Evolutionary conservation across 208 protist genomes (phyloP).

Genomic region (Trypanosoma scelopori): DNA sequence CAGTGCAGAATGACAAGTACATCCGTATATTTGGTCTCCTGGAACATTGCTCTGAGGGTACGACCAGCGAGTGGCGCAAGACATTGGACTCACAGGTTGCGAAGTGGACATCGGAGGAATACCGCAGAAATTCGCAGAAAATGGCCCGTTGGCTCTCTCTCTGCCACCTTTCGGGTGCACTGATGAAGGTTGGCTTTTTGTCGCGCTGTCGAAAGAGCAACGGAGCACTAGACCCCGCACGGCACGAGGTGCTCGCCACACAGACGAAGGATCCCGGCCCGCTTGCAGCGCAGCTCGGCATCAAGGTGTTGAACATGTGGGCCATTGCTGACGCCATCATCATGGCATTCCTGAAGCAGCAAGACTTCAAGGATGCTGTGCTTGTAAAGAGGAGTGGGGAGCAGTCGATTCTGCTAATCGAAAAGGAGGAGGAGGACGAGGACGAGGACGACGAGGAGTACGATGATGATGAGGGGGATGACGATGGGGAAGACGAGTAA

Average conservation of each 20-base stretch:
- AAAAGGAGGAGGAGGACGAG: slow-evolving; percentile 52
- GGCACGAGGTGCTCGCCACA: slow-evolving; percentile 64
- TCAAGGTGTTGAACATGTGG: slow-evolving; percentile 80
- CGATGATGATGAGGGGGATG: slow-evolving; percentile 62
- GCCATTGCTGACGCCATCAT: slow-evolving; percentile 72
- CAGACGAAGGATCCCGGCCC: slow-evolving; percentile 52
- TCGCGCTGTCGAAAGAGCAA: slow-evolving; percentile 40
- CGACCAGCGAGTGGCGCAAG: slow-evolving; percentile 48
- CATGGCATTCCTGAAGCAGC: slow-evolving; percentile 49
- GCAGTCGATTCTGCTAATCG: slow-evolving; percentile 32
- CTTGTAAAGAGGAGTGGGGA: slow-evolving; percentile 65
- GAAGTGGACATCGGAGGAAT: slow-evolving; percentile 60
- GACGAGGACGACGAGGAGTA: slow-evolving; percentile 79
- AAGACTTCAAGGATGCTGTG: slow-evolving; percentile 41
- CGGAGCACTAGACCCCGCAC: slow-evolving; percentile 36
- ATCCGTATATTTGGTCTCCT: slow-evolving; percentile 82
- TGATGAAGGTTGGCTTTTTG: slow-evolving; percentile 87
- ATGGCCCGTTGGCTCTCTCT: slow-evolving; percentile 88
- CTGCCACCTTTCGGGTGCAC: slow-evolving; percentile 63
- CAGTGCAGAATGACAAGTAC: slow-evolving; percentile 50
- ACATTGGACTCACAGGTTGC: slow-evolving; percentile 49
- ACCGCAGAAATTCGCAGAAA: slow-evolving; percentile 68
- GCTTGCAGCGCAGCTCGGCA: slow-evolving; percentile 64
- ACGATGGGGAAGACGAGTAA: slow-evolving; percentile 26
- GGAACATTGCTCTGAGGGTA: slow-evolving; percentile 50